Evolutionary conservation across 2,329 filamentous ascomycete species (phyloP).

Genomic region (Xylaria digitata): DNA sequence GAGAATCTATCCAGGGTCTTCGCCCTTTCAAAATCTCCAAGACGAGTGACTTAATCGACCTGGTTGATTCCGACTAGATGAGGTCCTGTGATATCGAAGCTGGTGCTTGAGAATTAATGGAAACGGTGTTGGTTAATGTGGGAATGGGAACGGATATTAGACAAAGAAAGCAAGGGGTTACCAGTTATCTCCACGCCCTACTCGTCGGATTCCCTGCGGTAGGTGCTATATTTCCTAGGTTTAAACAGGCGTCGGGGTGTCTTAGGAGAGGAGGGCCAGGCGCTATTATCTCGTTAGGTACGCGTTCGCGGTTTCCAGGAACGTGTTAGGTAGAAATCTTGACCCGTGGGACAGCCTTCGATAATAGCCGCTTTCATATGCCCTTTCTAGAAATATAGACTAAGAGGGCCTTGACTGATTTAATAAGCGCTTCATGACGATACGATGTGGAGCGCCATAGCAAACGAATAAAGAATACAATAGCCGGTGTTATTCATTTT

Average conservation of each 20-base stretch:
- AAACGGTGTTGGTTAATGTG: not conserved
- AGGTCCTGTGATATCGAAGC: no score
- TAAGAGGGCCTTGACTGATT: no score
- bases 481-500: no score
- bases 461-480: no score
- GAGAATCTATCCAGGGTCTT: not conserved
- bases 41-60: not conserved
- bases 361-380: not conserved
- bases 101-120: not conserved
- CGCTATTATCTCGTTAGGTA: not conserved
- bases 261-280: not conserved
- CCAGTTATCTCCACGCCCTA: not conserved
- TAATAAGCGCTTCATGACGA: no score
- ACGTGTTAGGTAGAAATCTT: not conserved
- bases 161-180: not conserved
- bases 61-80: not conserved
- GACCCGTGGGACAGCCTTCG: no score
- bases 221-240: not conserved
- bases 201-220: not conserved
- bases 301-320: not conserved
- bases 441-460: no score
- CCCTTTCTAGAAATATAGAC: not conserved
- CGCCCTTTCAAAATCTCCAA: not conserved
- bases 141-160: not conserved
- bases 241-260: not conserved